Percentiles rank a stretch among this genome's conserved stretches.
Conservation (phyloP, 2,329 filamentous ascomycete species). For the Fusarium armeniacum region DNA sequence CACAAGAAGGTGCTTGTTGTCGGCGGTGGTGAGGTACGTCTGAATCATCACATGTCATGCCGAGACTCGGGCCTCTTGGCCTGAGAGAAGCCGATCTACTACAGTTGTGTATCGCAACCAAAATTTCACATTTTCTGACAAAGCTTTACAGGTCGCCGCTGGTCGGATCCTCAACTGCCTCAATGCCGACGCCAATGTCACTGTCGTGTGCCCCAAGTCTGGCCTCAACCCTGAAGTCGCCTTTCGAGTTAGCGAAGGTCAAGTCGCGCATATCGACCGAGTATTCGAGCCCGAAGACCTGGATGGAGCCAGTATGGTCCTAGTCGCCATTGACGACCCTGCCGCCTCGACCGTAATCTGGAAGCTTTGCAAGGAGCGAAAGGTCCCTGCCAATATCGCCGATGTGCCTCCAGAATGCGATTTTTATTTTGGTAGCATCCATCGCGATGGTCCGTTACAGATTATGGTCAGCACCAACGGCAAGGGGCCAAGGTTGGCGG, state of each 20-base stretch:
- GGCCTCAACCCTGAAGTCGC: conserved; percentile 92
- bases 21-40: conserved; percentile 89
- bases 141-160: conserved; percentile 81
- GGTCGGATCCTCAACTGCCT: conserved; percentile 94
- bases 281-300: conserved; percentile 90
- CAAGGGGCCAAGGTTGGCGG: conserved; percentile 91
- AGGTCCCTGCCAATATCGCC: conserved; percentile 93
- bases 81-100: conserved; percentile 11
- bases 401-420: conserved; percentile 98
- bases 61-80: conserved; percentile 20
- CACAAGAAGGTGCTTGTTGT: conserved; percentile 92
- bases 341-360: conserved; percentile 91
- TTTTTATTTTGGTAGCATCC: conserved; percentile 97
- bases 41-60: conserved; percentile 30
- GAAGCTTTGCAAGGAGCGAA: conserved; percentile 89
- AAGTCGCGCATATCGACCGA: conserved; percentile 85
- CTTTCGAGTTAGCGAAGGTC: conserved; percentile 79
- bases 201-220: conserved; percentile 82
- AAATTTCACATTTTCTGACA: conserved; percentile 4
- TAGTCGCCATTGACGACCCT: conserved; percentile 94
- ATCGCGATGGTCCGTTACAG: conserved; percentile 94
- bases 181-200: conserved; percentile 93
- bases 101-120: neutral
- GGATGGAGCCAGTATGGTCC: conserved; percentile 85
- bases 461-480: conserved; percentile 99